These are phyloP conservation scores for Xanthoconium purpureum DNA, from an alignment of 768 basidiomycete species.

Conservation along the genomic window DNA sequence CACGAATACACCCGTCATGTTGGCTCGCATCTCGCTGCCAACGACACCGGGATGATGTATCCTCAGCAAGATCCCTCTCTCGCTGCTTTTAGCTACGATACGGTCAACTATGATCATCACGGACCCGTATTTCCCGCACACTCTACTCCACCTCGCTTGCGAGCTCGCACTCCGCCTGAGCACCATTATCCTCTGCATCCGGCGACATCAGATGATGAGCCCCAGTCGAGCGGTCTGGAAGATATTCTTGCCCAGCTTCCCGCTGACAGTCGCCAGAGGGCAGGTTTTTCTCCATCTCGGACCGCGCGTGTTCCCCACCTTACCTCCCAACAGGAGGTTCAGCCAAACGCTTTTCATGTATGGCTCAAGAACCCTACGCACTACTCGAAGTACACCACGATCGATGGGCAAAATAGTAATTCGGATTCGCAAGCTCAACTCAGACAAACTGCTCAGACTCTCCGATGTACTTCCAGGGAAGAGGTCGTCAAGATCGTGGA, in stretches of 20 bases:
- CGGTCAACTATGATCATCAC: background rate
- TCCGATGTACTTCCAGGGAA: constrained; percentile 14
- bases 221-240: background rate
- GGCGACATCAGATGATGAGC: background rate
- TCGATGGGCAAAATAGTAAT: constrained; percentile 14
- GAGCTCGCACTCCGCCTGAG: background rate
- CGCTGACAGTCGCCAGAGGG: background rate
- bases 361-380: constrained; percentile 8
- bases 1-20: constrained; percentile 15
- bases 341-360: constrained; percentile 12
- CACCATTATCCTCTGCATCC: background rate
- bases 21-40: constrained; percentile 1
- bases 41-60: background rate
- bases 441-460: constrained; percentile 1
- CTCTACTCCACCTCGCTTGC: background rate
- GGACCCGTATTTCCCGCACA: background rate
- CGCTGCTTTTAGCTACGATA: background rate
- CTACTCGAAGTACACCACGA: constrained; percentile 14
- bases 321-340: background rate
- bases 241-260: background rate
- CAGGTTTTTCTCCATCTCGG: background rate
- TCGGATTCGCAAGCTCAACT: background rate
- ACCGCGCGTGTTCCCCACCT: background rate
- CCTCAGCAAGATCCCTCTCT: background rate
- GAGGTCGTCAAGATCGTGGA: constrained; percentile 18